Conservation (phyloP, 2,329 filamentous ascomycete species). For the Beauveria pseudobassiana region DNA sequence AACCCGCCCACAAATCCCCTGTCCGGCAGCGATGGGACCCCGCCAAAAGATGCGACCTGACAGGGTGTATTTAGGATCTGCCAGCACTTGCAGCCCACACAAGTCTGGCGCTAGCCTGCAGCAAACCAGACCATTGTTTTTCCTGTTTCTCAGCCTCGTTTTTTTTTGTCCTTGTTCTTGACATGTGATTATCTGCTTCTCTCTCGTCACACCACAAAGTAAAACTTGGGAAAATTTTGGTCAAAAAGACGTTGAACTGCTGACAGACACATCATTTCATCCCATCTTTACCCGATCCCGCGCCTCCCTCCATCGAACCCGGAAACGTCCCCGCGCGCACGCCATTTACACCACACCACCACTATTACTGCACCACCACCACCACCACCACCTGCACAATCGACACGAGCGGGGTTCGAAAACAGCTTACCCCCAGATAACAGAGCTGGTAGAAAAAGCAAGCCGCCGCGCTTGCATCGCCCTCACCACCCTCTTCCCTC, state of each 20-base stretch:
- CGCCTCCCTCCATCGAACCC: no score
- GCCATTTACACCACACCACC: no score
- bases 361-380: no score
- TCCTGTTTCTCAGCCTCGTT: background rate
- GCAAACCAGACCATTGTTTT: background rate
- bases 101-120: background rate
- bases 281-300: no score
- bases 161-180: background rate
- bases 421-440: background rate
- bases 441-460: background rate
- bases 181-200: background rate
- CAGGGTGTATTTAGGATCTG: background rate
- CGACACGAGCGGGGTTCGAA: background rate
- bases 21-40: background rate
- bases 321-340: no score
- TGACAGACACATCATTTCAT: no score
- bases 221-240: no score
- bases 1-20: background rate
- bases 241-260: no score
- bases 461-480: background rate
- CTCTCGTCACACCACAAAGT: background rate
- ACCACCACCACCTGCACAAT: background rate
- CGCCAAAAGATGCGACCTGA: background rate
- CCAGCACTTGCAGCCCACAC: background rate
- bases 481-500: background rate